A percentile compares a stretch with the other conserved stretches of the same genome.
Evolutionary conservation across 306 rosid genomes (phyloP).

Genomic region (Fragaria iinumae): DNA sequence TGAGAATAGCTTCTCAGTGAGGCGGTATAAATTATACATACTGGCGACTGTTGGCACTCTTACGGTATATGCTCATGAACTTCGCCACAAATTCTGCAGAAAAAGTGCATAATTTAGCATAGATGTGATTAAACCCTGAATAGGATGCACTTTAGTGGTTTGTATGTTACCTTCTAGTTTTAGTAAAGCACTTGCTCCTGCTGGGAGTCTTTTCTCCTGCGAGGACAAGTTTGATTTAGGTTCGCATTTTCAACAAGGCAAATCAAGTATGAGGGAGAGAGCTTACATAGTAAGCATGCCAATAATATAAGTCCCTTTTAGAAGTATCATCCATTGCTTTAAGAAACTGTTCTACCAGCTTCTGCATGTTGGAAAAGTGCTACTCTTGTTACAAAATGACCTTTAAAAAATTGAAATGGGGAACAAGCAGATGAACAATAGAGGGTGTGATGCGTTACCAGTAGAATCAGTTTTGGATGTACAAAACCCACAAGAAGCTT

Average conservation of each 20-base stretch:
- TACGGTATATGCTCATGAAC: conserved; percentile 81
- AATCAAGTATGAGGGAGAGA: neutral
- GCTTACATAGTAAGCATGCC: conserved; percentile 92
- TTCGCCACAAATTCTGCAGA: conserved; percentile 84
- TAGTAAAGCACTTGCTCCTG: conserved; percentile 73
- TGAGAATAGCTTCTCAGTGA: neutral
- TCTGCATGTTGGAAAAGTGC: conserved; percentile 50
- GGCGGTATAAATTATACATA: conserved; percentile 28
- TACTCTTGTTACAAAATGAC: conserved; percentile 7
- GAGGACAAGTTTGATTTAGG: conserved; percentile 19
- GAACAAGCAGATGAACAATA: neutral
- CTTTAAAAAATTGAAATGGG: neutral
- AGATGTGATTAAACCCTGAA: neutral
- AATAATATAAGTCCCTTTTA: conserved; percentile 74
- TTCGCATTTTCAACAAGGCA: conserved; percentile 7
- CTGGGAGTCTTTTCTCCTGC: conserved; percentile 79
- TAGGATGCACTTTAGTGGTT: neutral
- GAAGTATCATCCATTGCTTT: conserved; percentile 47
- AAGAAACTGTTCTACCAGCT: conserved; percentile 70
- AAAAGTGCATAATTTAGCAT: conserved; percentile 1
- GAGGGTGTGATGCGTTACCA: conserved; percentile 40
- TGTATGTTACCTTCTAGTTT: conserved; percentile 69
- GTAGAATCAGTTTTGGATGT: conserved; percentile 76
- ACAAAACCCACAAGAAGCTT: conserved; percentile 79
- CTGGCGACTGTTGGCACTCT: conserved; percentile 44